Base-by-base conservation (phyloP, 495 filamentous ascomycete genomes). In the Aspergillus affinis region DNA sequence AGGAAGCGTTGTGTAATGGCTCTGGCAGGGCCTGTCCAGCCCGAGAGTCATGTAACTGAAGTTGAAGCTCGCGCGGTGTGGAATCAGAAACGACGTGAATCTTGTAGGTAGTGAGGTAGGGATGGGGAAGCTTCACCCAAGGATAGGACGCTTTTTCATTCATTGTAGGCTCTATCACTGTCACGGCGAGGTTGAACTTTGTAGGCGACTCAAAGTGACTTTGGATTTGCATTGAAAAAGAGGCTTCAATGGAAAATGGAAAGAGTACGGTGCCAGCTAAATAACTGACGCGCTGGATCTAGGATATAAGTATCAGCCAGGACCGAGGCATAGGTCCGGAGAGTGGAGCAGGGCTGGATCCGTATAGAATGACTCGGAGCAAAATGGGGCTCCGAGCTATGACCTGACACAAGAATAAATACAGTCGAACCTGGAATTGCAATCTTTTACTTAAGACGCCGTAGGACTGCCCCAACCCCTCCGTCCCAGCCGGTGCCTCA, bases 71-170 rank as follows among this genome's bases (percentile, higher is more conserved):
- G 21, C 54, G 48, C 3, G 68, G 69, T 27, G 58, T 63, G 29
- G 62, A 64, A 20, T 67, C 60, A 20, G 62, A 56, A 15, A 66
- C 54, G n/a, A 62, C 48, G 21, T 68, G 61, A 61, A 78, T 72
- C 29, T 61, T 66, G 54, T 71, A 78, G 67, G 72, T 69, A 19
- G 65, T 67, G 27, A 67, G 62, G 45, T 64, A 67, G 10, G 65
- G 65, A 48, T 67, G 65, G 19, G 65, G 65, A 19, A 67, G 65
- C 32, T 67, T 67, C 20, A 67, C 65, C 65, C 59, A 62, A 30
- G 65, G 65, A 18, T 55, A 64, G 30, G 49, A 4, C 47, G 4
- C 9, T 48, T 53, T 51, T 7, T 17, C 54, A 17, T 41, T 17
- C 15, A 55, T 32, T 1, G 47, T 12, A 26, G 54, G 19, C 3